These are phyloP conservation scores for Phytophthora sansomeana DNA, from an alignment of 352 stramenopile species.

Conservation along the genomic window DNA sequence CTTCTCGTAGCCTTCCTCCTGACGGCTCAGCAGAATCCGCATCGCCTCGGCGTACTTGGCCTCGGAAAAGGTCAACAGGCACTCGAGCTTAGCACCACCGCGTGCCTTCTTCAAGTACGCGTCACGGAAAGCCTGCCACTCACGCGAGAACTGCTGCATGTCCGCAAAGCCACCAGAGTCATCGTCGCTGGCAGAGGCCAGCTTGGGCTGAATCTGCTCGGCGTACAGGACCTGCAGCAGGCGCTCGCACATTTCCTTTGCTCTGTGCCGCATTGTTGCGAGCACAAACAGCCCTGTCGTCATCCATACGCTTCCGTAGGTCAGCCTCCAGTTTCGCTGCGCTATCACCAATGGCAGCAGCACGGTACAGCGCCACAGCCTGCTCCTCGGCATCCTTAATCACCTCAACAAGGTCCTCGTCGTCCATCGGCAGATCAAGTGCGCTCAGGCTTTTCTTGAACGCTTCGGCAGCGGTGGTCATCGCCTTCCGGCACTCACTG, in stretches of 20 bases:
- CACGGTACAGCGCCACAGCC: slow-evolving; percentile 65
- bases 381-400: slow-evolving; percentile 68
- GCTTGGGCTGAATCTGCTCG: slow-evolving; percentile 83
- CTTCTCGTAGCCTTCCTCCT: slow-evolving; percentile 90
- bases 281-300: slow-evolving; percentile 57
- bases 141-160: slow-evolving; percentile 80
- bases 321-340: slow-evolving; percentile 70
- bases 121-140: slow-evolving; percentile 80
- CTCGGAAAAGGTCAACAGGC: slow-evolving; percentile 79
- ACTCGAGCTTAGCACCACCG: slow-evolving; percentile 79
- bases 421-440: slow-evolving; percentile 73
- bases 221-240: slow-evolving; percentile 83
- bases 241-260: slow-evolving; percentile 83
- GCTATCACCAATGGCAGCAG: slow-evolving; percentile 73
- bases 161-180: slow-evolving; percentile 64
- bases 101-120: slow-evolving; percentile 75
- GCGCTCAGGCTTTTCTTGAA: slow-evolving; percentile 73
- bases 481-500: slow-evolving; percentile 83
- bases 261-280: slow-evolving; percentile 64
- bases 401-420: slow-evolving; percentile 63
- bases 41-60: slow-evolving; percentile 86
- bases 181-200: slow-evolving; percentile 61
- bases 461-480: slow-evolving; percentile 58
- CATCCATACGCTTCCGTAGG: slow-evolving; percentile 73
- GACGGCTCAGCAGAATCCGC: slow-evolving; percentile 78